Evolutionary conservation across 1,284 basidiomycete genomes (phyloP), one percentile per base, ranked within the genome.

Genomic region (Pseudozyma sp.): DNA sequence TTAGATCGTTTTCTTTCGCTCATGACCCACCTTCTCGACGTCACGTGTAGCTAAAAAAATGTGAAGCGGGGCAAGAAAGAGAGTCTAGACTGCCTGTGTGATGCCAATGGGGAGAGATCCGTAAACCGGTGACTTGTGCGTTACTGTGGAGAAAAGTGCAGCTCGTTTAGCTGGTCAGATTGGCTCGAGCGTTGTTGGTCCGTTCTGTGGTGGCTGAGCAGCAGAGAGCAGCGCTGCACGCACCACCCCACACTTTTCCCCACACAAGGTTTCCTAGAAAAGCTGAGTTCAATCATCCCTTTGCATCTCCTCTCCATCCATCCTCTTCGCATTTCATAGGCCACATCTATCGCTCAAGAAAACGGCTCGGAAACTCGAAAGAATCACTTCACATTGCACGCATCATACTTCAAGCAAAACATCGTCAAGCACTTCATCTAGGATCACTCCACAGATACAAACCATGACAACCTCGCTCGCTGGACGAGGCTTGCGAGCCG

Each of bases 21-120:
- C n/a, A n/a, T n/a, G n/a, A n/a, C n/a, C 19, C 16, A 13, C 7
- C 4, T 4, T 25, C 34, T 49, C 52, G 64, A 67, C 64, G 64
- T 67, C 58, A 67, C 64, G 64, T 67, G 64, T 58, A 56, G 64
- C 53, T n/a, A 60, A 52, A 18, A 1, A 12, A 54, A 57, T 57
- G 52, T 59, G 38, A 50, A 35, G 25, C 25, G 49, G 36, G 49
- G 10, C 10, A 11, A 21, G 44, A 45, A 45, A 3, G 7, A 39
- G 50, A 52, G 50, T 52, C 52, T 53, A 25, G 52, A 44, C 36
- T 39, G 16, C 44, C n/a, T n/a, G n/a, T n/a, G n/a, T n/a, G n/a
- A n/a, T n/a, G n/a, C n/a, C n/a, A n/a, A n/a, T n/a, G n/a, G n/a
- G n/a, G 31, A 40, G 45, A 47, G 45, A 16, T 44, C 12, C 19